Evolutionary conservation across 78 protist genomes (phyloP).

Genomic region (Tieghemostelium lacteum): DNA sequence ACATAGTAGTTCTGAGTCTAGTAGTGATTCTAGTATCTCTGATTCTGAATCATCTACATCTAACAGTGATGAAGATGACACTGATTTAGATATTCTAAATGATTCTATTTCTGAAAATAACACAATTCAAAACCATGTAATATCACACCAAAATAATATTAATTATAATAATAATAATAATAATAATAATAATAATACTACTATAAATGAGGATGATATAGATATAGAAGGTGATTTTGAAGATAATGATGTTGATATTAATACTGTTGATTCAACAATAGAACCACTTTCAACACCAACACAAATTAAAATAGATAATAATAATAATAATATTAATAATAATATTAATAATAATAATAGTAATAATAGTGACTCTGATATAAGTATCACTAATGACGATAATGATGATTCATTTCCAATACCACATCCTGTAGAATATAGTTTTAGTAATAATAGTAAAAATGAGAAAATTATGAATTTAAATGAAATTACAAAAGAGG

Average conservation of each 20-base stretch:
- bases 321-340: no score
- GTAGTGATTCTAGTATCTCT: no score
- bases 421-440: not conserved
- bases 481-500: constrained; percentile 38
- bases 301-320: no score
- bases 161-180: no score
- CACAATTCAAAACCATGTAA: no score
- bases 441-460: not conserved
- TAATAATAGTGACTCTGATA: not conserved
- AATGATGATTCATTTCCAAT: not conserved
- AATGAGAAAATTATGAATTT: not conserved
- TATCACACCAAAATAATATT: not conserved
- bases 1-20: no score
- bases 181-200: no score
- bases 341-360: not conserved
- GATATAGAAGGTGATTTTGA: not conserved
- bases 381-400: not conserved
- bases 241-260: not conserved
- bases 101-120: not conserved
- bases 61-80: not conserved
- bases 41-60: no score
- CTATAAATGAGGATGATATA: not conserved
- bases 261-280: not conserved
- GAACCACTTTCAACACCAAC: no score
- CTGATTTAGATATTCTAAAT: not conserved